phyloP scores from a whole-genome alignment of 345 rosid genomes.

The Euclidium syriacum region DNA sequence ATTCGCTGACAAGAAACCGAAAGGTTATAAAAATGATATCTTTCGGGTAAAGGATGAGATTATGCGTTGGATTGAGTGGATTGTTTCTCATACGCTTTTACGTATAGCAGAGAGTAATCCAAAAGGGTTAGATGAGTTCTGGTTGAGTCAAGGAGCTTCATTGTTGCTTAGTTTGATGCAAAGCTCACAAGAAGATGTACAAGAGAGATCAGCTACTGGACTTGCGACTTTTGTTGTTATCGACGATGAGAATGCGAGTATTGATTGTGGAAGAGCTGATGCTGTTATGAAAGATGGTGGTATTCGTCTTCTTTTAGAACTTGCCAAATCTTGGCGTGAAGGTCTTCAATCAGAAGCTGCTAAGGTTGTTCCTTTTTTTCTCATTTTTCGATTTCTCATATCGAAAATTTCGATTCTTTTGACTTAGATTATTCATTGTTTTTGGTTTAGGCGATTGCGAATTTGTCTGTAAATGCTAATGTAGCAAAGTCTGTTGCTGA shows the following conservation, averaged over 20 bases:
- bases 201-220: slow-evolving; percentile 90
- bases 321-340: slow-evolving; percentile 85
- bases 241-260: slow-evolving; percentile 80
- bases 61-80: slow-evolving; percentile 76
- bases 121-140: slow-evolving; percentile 60
- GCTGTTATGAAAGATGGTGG: slow-evolving; percentile 83
- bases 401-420: not conserved
- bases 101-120: slow-evolving; percentile 72
- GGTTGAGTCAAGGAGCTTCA: slow-evolving; percentile 82
- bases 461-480: slow-evolving; percentile 71
- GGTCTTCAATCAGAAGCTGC: slow-evolving; percentile 89
- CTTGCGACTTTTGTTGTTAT: slow-evolving; percentile 81
- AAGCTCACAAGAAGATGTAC: slow-evolving; percentile 80
- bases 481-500: slow-evolving; percentile 87
- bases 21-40: slow-evolving; percentile 41
- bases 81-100: slow-evolving; percentile 63
- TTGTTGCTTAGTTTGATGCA: slow-evolving; percentile 68
- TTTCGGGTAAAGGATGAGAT: slow-evolving; percentile 53
- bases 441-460: slow-evolving; percentile 66
- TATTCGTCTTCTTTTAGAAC: slow-evolving; percentile 60
- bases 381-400: not conserved
- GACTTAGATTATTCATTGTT: slow-evolving; percentile 2
- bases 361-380: slow-evolving; percentile 45
- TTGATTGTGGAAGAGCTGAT: slow-evolving; percentile 80
- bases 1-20: slow-evolving; percentile 50